Evolutionary conservation across 2,329 filamentous ascomycete species (phyloP).

Genomic region (Zymoseptoria tritici): DNA sequence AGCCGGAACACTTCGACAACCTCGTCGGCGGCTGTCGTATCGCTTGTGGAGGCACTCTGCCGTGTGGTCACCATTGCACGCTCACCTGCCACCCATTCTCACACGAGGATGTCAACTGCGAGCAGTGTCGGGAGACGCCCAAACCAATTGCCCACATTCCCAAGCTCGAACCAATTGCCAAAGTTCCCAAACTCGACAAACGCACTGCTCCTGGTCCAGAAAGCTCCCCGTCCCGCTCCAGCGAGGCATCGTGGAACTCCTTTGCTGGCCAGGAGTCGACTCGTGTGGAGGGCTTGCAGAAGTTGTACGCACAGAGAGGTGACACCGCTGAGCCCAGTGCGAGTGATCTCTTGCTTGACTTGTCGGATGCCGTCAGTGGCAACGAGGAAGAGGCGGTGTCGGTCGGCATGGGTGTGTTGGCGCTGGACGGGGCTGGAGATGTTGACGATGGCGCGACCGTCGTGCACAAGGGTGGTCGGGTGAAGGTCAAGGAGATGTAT

Average conservation of each 20-base stretch:
- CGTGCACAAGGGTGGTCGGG: no score
- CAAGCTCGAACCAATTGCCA: background rate
- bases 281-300: background rate
- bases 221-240: background rate
- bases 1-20: conserved; percentile 47
- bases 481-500: background rate
- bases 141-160: background rate
- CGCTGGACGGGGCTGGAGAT: no score
- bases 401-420: background rate
- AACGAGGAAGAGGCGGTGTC: background rate
- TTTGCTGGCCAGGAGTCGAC: conserved; percentile 14
- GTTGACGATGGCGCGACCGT: no score
- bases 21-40: conserved; percentile 48
- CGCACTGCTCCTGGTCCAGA: background rate
- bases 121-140: conserved; percentile 21
- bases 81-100: conserved; percentile 46
- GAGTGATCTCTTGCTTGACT: background rate
- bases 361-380: background rate
- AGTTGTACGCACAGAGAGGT: background rate
- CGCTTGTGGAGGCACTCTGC: conserved; percentile 38
- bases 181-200: background rate
- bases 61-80: conserved; percentile 48
- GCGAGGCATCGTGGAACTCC: conserved; percentile 10
- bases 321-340: background rate
- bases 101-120: conserved; percentile 25